phyloP scores from a whole-genome alignment of 129 eudicot genomes.

The Saposhnikovia divaricata region DNA sequence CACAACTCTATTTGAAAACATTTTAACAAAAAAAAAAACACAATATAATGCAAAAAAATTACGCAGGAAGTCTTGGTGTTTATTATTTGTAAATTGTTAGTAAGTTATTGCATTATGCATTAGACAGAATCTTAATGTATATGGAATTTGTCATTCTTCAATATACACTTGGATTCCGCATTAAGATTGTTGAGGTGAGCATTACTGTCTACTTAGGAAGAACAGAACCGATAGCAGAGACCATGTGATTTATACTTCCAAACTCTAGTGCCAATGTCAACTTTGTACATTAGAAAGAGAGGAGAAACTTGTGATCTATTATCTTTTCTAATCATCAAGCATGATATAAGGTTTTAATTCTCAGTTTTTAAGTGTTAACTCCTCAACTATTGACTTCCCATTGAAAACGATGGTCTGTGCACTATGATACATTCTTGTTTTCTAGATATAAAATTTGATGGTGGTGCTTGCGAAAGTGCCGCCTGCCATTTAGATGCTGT shows the following conservation, averaged over 20 bases:
- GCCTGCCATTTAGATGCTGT: too few relatives aligned
- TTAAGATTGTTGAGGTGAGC: slow-evolving; percentile 6
- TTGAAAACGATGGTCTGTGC: neutral
- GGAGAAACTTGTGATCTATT: neutral
- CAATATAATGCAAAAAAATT: too few relatives aligned
- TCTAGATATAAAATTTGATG: too few relatives aligned
- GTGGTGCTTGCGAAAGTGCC: too few relatives aligned
- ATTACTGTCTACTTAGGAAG: neutral
- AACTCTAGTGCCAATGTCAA: neutral
- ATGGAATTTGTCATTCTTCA: slow-evolving; percentile 91
- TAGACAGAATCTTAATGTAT: neutral
- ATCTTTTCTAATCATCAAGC: neutral
- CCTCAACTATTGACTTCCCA: neutral
- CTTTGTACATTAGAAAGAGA: neutral
- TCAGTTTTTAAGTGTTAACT: neutral
- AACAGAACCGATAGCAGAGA: neutral
- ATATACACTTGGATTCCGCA: slow-evolving; percentile 81
- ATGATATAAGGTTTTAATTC: neutral
- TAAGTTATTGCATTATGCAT: too few relatives aligned
- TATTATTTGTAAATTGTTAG: too few relatives aligned
- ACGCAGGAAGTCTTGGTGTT: too few relatives aligned
- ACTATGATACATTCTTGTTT: neutral
- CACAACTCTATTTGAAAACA: too few relatives aligned
- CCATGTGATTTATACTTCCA: neutral
- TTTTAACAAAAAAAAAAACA: too few relatives aligned